Base-by-base conservation (phyloP, 129 eudicot species). In the Chrysanthemum seticuspe region DNA sequence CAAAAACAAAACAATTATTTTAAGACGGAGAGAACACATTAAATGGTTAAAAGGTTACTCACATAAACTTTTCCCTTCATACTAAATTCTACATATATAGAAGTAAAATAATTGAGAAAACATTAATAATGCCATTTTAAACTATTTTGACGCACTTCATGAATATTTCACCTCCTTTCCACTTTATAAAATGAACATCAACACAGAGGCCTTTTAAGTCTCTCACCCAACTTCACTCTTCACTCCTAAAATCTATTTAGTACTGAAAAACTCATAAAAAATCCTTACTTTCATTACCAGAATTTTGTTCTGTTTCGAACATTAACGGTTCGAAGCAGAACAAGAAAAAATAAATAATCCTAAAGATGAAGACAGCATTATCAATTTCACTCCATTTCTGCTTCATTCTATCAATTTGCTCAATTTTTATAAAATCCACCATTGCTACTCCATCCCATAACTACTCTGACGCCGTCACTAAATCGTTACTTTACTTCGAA, bases 401-500 rank as follows among this genome's bases (percentile, higher is more conserved):
- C 45, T 54, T 86, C 68, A 13, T 77, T 50, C 68, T 85, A 40
- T 60, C 72, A 0, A 60, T 83, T 48, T 74, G 75, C 64, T 14
- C 77, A 79, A 53, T 74, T 21, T 25, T 21, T 21, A 21, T 76
- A 2, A 16, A 61, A 6, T 36, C 58, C 7, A 25, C 71, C 29
- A 65, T 29, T 40, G 68, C 66, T 5, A 60, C 67, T 4, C 72
- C 65, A 25, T 73, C 85, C 18, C 84, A 78, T 50, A 76, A 92
- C 66, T 92, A 92, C 59, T 72, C 87, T 2, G 95, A 87, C 10
- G 98, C 98, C 10, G 87, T 92, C 61, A 64, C 84, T 2, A 89
- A 92, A 79, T 83, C 87, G 44, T 85, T 92, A 31, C 80, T 92
- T 6, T 92, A 92, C 84, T 92, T 92, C 67, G 98, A 92, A 80